Evolutionary conservation across 1,284 basidiomycete species (phyloP).

Genomic region (Ustilago lituana): DNA sequence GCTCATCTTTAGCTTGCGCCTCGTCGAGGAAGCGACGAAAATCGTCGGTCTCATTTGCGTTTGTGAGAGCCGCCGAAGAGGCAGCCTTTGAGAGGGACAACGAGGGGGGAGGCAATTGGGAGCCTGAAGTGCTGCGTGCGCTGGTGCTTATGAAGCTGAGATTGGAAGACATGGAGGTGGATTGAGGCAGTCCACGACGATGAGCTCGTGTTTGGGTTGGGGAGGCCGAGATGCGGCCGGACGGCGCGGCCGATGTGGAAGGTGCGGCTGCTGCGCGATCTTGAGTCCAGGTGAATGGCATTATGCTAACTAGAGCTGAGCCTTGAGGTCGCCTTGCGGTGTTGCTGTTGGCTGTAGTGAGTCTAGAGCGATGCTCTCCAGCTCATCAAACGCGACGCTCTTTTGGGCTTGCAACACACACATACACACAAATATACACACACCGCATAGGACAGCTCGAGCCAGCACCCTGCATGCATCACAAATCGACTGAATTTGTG

Average conservation of each 20-base stretch:
- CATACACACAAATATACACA: too few relatives aligned
- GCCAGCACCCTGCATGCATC: conserved; percentile 20
- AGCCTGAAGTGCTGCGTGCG: conserved; percentile 17
- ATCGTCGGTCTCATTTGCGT: conserved; percentile 34
- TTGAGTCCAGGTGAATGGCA: conserved; percentile 29
- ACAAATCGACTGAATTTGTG: not conserved
- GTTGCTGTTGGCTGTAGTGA: too few relatives aligned
- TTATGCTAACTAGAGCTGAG: too few relatives aligned
- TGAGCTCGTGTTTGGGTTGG: conserved; percentile 17
- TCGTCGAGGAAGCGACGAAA: conserved; percentile 30
- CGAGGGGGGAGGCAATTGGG: conserved; percentile 15
- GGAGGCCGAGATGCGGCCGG: conserved; percentile 30
- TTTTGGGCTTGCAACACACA: too few relatives aligned
- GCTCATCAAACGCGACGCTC: too few relatives aligned
- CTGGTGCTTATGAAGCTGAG: conserved; percentile 19
- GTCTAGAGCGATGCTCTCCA: too few relatives aligned
- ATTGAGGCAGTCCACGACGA: conserved; percentile 21
- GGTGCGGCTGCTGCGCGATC: conserved; percentile 13
- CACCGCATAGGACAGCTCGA: not conserved
- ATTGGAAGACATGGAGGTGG: conserved; percentile 30
- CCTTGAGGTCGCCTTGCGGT: too few relatives aligned
- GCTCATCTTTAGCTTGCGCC: conserved; percentile 23
- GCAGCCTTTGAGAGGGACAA: conserved; percentile 26
- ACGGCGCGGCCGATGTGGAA: conserved; percentile 24
- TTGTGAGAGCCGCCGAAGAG: conserved; percentile 25